Conservation (phyloP, 768 basidiomycete genomes). For the Rhodotorula graminis region DNA sequence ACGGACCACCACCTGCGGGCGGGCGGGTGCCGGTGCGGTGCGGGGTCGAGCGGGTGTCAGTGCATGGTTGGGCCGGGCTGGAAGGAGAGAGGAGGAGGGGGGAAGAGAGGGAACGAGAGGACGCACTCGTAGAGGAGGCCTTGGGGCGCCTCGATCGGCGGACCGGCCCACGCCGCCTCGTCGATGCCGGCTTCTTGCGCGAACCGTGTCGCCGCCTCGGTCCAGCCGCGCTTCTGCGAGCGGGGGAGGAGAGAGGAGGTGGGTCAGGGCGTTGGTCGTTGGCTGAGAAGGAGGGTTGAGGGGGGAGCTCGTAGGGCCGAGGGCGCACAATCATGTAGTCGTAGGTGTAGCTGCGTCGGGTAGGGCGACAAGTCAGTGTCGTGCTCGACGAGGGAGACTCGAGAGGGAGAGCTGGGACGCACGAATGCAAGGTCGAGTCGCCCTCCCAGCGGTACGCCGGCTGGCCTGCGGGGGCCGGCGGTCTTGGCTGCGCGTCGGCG, state of each 20-base stretch:
- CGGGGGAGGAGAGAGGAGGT: neutral
- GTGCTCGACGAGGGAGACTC: neutral
- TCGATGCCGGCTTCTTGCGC: constrained; percentile 34
- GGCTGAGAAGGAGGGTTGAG: no score
- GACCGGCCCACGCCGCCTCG: constrained; percentile 33
- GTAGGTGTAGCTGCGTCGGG: constrained; percentile 29
- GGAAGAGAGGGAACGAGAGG: no score
- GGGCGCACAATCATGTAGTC: constrained; percentile 37
- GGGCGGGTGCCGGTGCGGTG: no score
- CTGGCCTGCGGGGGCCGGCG: neutral
- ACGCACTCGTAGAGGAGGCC: constrained; percentile 41
- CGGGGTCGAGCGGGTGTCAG: no score
- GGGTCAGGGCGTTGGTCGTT: no score
- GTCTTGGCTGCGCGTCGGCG: neutral
- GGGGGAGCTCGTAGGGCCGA: neutral
- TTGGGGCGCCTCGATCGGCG: constrained; percentile 40
- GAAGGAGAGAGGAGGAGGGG: no score
- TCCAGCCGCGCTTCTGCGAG: constrained; percentile 38
- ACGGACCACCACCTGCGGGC: constrained; percentile 39
- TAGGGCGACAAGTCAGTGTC: neutral
- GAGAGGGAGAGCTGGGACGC: neutral
- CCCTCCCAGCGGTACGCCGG: constrained; percentile 28
- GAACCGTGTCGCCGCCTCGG: constrained; percentile 24
- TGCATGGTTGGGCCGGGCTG: no score
- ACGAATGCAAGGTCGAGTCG: constrained; percentile 37